Base-by-base conservation (phyloP, 116 monocot genomes). In the Dioscorea cayenensis region DNA sequence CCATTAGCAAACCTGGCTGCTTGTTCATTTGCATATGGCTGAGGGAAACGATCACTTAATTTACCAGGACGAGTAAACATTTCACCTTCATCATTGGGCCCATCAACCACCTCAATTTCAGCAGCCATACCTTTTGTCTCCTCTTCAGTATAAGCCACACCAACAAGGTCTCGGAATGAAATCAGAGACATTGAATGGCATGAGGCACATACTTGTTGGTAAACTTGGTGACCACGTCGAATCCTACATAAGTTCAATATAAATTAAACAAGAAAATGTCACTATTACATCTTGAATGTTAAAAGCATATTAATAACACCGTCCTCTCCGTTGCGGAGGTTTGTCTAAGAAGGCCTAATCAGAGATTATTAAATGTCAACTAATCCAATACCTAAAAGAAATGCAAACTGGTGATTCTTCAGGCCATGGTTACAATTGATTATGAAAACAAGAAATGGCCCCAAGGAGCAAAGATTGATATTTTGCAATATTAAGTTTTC, bases 21-120 rank as follows among this genome's bases (percentile, higher is more conserved):
- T 68, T 96, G 96, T 76, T 92, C 87, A 81, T 92, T 96, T 49
- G 83, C 13, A 81, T 96, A 96, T 68, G 96, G 96, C 73, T 88
- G 82, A 64, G 92, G 96, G 49, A 96, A 90, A 17, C 96, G 90
- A 58, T 96, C 96, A 71, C 96, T 96, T 74, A 90, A 58, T 73
- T 96, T 96, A 58, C 92, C 96, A 73, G 96, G 96, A 75, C 90
- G 90, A 65, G 92, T 90, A 49, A 88, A 96, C 96, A 96, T 96
- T 65, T 96, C 92, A 63, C 92, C 92, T 82, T 92, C 96, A 75
- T 92, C 96, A 81, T 92, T 96, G 23, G 92, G 96, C 20, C 92
- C 96, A 82, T 92, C 96, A 72, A 89, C 90, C 60, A 96, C 96
- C 86, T 92, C 87, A 50, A 96, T 96, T 71, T 96, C 96, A 71